Base-by-base conservation (phyloP, 2,329 filamentous ascomycete genomes). In the Didymosphaeria variabile region DNA sequence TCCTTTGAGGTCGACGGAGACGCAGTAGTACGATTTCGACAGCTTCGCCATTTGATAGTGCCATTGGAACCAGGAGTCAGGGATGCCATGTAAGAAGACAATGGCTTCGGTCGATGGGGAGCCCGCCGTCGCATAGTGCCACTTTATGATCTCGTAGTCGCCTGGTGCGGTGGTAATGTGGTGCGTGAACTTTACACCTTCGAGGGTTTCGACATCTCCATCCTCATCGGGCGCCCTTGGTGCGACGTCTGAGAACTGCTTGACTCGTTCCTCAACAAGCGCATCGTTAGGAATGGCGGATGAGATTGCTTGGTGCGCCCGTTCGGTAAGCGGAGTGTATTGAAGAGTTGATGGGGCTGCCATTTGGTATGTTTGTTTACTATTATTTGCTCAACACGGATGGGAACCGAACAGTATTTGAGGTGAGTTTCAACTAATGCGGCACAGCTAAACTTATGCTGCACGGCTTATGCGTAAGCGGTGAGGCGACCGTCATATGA, bases 21-120 rank as follows among this genome's bases (percentile, higher is more conserved):
- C 23, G 17, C 46, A 49, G 17, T 49, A 49, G 23, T 49, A 31
- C 7, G 44, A 23, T 31, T 31, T n/a, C 3, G 46, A 49, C 5
- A 49, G 46, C 26, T 49, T 49, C 7, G 26, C 46, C 46, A 49
- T 49, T n/a, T 49, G 46, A 23, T 49, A 49, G 29, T 49, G 46
- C 46, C 46, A 49, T n/a, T 49, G 46, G 8, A 49, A 49, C 46
- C 46, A 49, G 6, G 46, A 49, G 46, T 49, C 46, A 3, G 46
- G 46, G 10, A 49, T 49, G 17, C 46, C 46, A 17, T 49, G 46
- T 9, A 49, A 26, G 46, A 49, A 49, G 3, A 49, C 23, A n/a
- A 49, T 49, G 23, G 46, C 6, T 49, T 49, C 46, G 17, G 46
- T 9, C 15, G 21, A 19, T 5, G 2, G 23, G n/a, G 46, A 49